Evolutionary conservation across 768 basidiomycete species (phyloP).

Genomic region (Royoungia palumana): DNA sequence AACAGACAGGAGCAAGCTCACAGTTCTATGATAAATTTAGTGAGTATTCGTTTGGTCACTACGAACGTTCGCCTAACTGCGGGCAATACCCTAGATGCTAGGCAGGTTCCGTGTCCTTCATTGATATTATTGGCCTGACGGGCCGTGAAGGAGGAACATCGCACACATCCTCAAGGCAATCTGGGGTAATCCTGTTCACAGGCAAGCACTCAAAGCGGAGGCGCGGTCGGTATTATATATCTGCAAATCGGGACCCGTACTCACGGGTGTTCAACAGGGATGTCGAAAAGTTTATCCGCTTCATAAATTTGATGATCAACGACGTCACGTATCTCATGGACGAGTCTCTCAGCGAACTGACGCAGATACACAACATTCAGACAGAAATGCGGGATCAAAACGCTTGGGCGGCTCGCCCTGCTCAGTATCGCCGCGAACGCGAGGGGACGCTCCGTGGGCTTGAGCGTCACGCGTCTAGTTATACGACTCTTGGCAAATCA

Average conservation of each 20-base stretch:
- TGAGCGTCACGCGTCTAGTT: slow-evolving; percentile 81
- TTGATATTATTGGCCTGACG: slow-evolving; percentile 10
- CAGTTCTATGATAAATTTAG: slow-evolving; percentile 99
- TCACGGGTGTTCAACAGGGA: slow-evolving; percentile 46
- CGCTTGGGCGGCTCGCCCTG: slow-evolving; percentile 64
- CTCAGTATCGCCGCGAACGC: slow-evolving; percentile 79
- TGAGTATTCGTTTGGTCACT: slow-evolving; percentile 37
- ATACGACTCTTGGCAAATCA: slow-evolving; percentile 81
- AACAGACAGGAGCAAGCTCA: slow-evolving; percentile 94
- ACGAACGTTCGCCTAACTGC: slow-evolving; percentile 4
- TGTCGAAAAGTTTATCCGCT: slow-evolving; percentile 90
- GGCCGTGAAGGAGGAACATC: slow-evolving; percentile 70
- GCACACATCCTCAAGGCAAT: slow-evolving; percentile 83
- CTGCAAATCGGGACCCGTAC: not conserved
- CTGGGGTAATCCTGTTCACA: slow-evolving; percentile 88
- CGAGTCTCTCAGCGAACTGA: slow-evolving; percentile 86
- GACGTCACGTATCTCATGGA: slow-evolving; percentile 98
- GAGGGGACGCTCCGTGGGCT: slow-evolving; percentile 73
- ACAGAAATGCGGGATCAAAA: slow-evolving; percentile 74
- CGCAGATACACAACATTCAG: slow-evolving; percentile 86
- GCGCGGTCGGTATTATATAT: slow-evolving; percentile 52
- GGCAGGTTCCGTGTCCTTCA: slow-evolving; percentile 30
- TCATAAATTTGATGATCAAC: slow-evolving; percentile 98
- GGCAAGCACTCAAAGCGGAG: slow-evolving; percentile 79
- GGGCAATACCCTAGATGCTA: slow-evolving; percentile 43